Evolutionary conservation across 139 green algal species (phyloP).

Genomic region (Asterochloris erici): DNA sequence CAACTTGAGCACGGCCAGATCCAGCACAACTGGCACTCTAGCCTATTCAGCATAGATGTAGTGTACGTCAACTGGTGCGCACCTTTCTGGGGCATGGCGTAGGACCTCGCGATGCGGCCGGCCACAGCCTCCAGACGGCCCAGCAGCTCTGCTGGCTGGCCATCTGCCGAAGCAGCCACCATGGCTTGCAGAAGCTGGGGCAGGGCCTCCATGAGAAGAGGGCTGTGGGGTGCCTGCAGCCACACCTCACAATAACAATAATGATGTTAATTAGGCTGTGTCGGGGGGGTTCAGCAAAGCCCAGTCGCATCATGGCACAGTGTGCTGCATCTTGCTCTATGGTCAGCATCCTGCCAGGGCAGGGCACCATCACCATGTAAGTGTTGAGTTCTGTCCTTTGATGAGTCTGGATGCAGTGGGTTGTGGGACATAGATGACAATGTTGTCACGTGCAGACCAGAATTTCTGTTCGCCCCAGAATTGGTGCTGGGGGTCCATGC

Average conservation of each 20-base stretch:
- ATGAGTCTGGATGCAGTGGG: too few species aligned
- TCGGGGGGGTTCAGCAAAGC: background rate
- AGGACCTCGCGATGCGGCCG: slow-evolving; percentile 30
- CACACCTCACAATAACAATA: too few species aligned
- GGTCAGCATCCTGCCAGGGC: background rate
- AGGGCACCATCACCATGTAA: background rate
- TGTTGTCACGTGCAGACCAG: too few species aligned
- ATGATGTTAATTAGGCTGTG: background rate
- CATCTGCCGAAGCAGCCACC: slow-evolving; percentile 20
- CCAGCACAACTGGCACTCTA: too few species aligned
- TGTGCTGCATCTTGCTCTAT: too few species aligned
- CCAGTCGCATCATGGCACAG: too few species aligned
- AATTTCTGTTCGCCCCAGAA: too few species aligned
- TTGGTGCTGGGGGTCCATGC: too few species aligned
- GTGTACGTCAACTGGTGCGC: too few species aligned
- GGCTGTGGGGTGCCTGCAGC: slow-evolving; percentile 39
- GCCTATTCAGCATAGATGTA: too few species aligned
- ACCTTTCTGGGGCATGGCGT: slow-evolving; percentile 7
- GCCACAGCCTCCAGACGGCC: slow-evolving; percentile 48
- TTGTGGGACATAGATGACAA: too few species aligned
- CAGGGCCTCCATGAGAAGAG: slow-evolving; percentile 41
- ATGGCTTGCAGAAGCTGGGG: slow-evolving; percentile 53
- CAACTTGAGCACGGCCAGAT: too few species aligned
- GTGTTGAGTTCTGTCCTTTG: background rate
- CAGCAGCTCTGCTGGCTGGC: slow-evolving; percentile 33